Evolutionary conservation across 2,329 filamentous ascomycete genomes (phyloP).

Genomic region (Trichoderma koningiopsis): DNA sequence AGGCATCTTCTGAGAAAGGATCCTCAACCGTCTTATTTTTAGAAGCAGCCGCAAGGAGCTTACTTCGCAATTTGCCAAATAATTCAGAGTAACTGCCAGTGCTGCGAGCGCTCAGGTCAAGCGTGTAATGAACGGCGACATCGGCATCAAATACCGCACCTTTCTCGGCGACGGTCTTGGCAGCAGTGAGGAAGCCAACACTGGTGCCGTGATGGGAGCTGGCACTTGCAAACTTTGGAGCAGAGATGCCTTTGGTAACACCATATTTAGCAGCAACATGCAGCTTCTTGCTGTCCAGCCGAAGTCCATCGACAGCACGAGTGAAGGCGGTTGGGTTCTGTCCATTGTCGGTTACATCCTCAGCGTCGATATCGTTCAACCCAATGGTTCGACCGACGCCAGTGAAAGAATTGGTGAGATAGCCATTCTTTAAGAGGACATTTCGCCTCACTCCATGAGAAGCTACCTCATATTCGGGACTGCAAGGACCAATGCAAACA

Average conservation of each 20-base stretch:
- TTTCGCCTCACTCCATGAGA: constrained; percentile 41
- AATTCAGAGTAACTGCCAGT: constrained; percentile 58
- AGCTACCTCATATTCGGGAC: constrained; percentile 45
- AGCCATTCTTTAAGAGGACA: constrained; percentile 58
- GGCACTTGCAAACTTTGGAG: constrained; percentile 49
- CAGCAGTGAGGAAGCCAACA: constrained; percentile 59
- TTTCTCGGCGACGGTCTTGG: constrained; percentile 48
- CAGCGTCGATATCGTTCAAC: constrained; percentile 63
- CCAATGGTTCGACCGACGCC: constrained; percentile 63
- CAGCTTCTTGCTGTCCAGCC: constrained; percentile 59
- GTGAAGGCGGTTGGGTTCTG: constrained; percentile 52
- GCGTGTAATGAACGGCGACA: constrained; percentile 60
- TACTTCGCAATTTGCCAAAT: constrained; percentile 54
- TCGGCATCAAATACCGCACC: constrained; percentile 58
- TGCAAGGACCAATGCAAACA: constrained; percentile 58
- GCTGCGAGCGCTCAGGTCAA: constrained; percentile 44
- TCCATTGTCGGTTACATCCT: constrained; percentile 57
- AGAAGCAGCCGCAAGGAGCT: constrained; percentile 55
- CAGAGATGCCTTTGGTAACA: constrained; percentile 60
- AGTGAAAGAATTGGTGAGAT: constrained; percentile 62
- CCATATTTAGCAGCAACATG: constrained; percentile 56
- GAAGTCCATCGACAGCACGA: constrained; percentile 59
- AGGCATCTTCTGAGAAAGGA: constrained; percentile 51
- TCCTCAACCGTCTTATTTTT: constrained; percentile 41
- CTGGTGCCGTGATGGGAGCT: constrained; percentile 58